Base-by-base conservation (phyloP, 768 basidiomycete genomes). In the Serendipita sp. region DNA sequence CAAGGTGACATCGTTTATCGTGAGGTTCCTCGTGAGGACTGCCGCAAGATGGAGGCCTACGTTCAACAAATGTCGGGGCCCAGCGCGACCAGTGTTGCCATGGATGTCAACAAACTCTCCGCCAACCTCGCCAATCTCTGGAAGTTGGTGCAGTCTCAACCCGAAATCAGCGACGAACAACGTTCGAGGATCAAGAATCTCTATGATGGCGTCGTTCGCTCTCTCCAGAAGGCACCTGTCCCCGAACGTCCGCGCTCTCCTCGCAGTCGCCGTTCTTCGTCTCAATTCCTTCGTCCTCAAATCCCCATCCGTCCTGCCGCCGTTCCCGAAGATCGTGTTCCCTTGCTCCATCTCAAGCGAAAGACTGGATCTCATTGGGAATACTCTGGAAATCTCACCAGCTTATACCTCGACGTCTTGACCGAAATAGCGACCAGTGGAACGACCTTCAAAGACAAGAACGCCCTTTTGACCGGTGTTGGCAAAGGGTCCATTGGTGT, bases 391-490 rank as follows among this genome's bases (percentile, higher is more conserved):
- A 98, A 98, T 74, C 78, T 99, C 61, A 98, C 95, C 9, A 82
- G 90, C 61, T 88, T 90, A 24, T 97, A 99, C 74, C 82, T 99
- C 66, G 96, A 99, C 70, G 87, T 99, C 67, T 79, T 99, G 34
- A 90, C 94, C 71, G 96, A 99, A 74, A 98, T 99, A 68, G 96
- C 96, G 3, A 97, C 96, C 0, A 92, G 95, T 3, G 96, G 96
- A 13, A 97, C 94, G 1, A 94, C 93, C 0, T 99, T 98, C 81
- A 89, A 95, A 74, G 95, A 94, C 78, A 99, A 98, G 81, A 98
- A 98, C 69, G 96, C 96, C 2, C 81, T 99, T 17, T 80, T 98
- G 31, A 99, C 96, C 34, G 96, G 96, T 70, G 96, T 98, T 61
- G 96, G 96, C 60, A 95, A 92, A 71, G 95, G 92, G 13, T 96